Base-by-base conservation (phyloP, 2,329 filamentous ascomycete species). In the Fusarium tjaetaba region DNA sequence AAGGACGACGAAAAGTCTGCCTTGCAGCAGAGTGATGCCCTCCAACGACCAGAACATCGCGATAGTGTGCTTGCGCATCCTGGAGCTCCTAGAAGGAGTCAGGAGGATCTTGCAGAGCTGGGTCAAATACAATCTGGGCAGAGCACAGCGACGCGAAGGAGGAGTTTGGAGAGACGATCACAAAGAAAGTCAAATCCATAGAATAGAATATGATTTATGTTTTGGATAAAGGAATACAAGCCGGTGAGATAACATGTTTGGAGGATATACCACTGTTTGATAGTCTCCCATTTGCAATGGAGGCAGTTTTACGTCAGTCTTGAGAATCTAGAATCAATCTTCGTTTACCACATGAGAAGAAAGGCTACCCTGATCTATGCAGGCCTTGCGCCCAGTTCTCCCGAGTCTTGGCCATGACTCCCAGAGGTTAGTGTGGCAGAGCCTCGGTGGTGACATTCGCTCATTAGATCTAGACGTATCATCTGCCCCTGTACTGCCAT, bases 101-200 rank as follows among this genome's bases (percentile, higher is more conserved):
- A 78, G 32, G 81, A 82, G 46, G 78, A 82, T n/a, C 61, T 80
- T 58, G 81, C 79, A 14, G 81, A 82, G 70, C 59, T 82, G n/a
- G 81, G 81, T 7, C 77, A 77, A 46, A 61, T 77, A 20, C 78
- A 74, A 59, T 78, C 77, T 32, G 76, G 72, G 7, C 78, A 77
- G 49, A 82, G 78, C 53, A 80, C 76, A 11, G 76, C 79, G 11
- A 81, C 77, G 16, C 77, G 77, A 69, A 77, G 78, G 56, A 73
- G 72, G 43, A 79, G 78, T 48, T 62, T 77, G 18, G 79, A 78
- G 8, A 69, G 74, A 43, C 66, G 77, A 49, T 38, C 70, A 8
- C 65, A 69, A 20, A 71, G 58, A 38, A 48, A 65, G n/a, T 45
- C 52, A 22, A 57, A 61, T 32, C 32, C 24, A 62, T 72, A 76